phyloP scores from a whole-genome alignment of 1,139 yeast species.

The Geotrichum restrictum region DNA sequence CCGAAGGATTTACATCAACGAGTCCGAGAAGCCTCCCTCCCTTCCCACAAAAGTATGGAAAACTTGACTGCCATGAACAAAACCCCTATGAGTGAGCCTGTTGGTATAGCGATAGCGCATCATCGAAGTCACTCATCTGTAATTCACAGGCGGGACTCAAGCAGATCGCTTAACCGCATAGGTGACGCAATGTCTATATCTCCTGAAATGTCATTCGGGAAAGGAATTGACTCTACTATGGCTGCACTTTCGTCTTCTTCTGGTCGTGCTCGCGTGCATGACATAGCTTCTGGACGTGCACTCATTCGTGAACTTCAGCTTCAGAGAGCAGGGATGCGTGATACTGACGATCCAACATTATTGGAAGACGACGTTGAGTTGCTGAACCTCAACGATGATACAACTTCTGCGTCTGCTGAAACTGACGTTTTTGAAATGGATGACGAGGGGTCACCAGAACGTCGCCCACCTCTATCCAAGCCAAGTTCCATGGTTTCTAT shows the following conservation, averaged over 20 bases:
- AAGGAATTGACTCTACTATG: background rate
- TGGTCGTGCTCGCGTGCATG: constrained; percentile 6
- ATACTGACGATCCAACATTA: constrained; percentile 4
- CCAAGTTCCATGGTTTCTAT: constrained; percentile 6
- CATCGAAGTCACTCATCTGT: constrained; percentile 18
- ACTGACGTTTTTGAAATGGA: constrained; percentile 32
- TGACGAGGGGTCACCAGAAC: constrained; percentile 20
- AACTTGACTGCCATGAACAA: constrained; percentile 8
- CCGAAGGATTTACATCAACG: background rate
- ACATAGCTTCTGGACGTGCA: constrained; percentile 4
- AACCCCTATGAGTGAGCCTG: background rate
- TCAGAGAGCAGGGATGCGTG: constrained; percentile 18
- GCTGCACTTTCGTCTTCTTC: constrained; percentile 8
- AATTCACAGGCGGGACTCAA: constrained; percentile 12
- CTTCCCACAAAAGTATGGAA: constrained; percentile 19
- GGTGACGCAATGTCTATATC: constrained; percentile 8
- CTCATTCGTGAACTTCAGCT: constrained; percentile 14
- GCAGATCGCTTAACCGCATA: constrained; percentile 7
- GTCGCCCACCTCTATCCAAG: constrained; percentile 3
- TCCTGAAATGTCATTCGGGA: constrained; percentile 5
- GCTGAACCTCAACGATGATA: constrained; percentile 6
- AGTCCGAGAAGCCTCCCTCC: constrained; percentile 4
- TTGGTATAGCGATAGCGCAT: constrained; percentile 10
- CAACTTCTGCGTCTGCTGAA: constrained; percentile 15
- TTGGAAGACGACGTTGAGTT: constrained; percentile 16